Evolutionary conservation across 192 early-diverging fungal species (phyloP).

Genomic region (Coemansia asiatica): DNA sequence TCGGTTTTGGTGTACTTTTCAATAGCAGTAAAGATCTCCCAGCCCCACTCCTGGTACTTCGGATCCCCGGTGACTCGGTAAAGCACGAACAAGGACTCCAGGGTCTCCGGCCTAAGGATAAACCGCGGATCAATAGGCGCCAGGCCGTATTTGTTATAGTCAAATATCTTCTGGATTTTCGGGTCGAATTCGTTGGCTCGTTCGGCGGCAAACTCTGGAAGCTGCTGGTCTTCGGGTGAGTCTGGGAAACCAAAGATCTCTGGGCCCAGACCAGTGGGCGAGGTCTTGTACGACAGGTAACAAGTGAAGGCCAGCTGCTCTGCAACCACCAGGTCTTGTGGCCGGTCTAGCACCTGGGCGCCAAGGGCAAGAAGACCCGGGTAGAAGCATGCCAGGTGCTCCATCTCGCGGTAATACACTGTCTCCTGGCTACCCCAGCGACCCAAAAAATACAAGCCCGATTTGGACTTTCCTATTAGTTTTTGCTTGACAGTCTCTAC

Average conservation of each 20-base stretch:
- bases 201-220: neutral
- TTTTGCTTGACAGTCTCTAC: slow-evolving; percentile 62
- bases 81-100: slow-evolving; percentile 85
- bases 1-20: slow-evolving; percentile 72
- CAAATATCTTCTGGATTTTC: neutral
- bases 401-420: slow-evolving; percentile 68
- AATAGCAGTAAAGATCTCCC: slow-evolving; percentile 85
- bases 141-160: slow-evolving; percentile 12
- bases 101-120: slow-evolving; percentile 82
- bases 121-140: slow-evolving; percentile 25
- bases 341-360: slow-evolving; percentile 54
- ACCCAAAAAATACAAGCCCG: slow-evolving; percentile 22
- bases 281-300: slow-evolving; percentile 74
- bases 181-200: neutral
- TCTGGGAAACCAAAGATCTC: slow-evolving; percentile 72
- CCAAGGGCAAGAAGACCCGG: slow-evolving; percentile 80
- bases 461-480: slow-evolving; percentile 20
- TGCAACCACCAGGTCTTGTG: slow-evolving; percentile 70
- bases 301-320: slow-evolving; percentile 77
- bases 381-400: slow-evolving; percentile 93
- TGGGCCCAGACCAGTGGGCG: slow-evolving; percentile 75
- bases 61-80: slow-evolving; percentile 81
- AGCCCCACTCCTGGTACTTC: slow-evolving; percentile 76
- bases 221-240: neutral
- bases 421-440: neutral